Evolutionary conservation across 176 grass and related monocot species (phyloP), one percentile per base, ranked within the genome.

Genomic region (Bothriochloa decipiens): DNA sequence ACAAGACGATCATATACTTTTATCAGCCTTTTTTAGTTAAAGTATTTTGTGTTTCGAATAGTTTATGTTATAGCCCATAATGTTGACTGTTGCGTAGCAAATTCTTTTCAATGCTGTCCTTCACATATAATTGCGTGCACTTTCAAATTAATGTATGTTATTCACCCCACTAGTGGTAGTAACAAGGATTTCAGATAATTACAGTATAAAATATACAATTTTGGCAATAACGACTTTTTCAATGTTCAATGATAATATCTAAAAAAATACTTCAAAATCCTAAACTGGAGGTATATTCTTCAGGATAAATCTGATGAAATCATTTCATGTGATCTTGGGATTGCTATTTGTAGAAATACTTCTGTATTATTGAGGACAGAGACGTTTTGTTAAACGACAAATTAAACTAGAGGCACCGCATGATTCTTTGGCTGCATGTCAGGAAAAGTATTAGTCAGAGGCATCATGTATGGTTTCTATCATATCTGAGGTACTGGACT

Each of bases 391-490:
- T 16, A 42, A 81, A 75, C 55, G 55, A 81, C 23, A 14, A 60
- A 8, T 61, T 71, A 61, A 71, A 77, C 15, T 81, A 15, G 62
- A 61, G 70, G 3, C 61, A 74, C 72, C 46, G 12, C 41, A 90
- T 90, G 72, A 90, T 86, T 74, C 45, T 82, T 15, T 23, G 67
- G 5, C 53, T 53, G 88, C 88, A 89, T 82, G 88, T 83, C 65
- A 29, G 78, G 72, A 89, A 89, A 89, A 83, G 65, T 77, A 55
- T 53, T 77, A 71, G 65, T 52, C 49, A 75, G 41, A 77, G 33
- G 17, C 64, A 85, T 85, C 87, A 89, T 81, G 46, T 83, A 89
- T 81, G 42, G 62, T 81, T 81, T 85, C 77, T 76, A 81, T 66
- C 29, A 36, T 8, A 40, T 7, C 87, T 75, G 29, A 81, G 81